Percentiles rank a stretch among this genome's conserved stretches.
Evolutionary conservation across 2,329 filamentous ascomycete species (phyloP).

Genomic region (Lojkania enalia): DNA sequence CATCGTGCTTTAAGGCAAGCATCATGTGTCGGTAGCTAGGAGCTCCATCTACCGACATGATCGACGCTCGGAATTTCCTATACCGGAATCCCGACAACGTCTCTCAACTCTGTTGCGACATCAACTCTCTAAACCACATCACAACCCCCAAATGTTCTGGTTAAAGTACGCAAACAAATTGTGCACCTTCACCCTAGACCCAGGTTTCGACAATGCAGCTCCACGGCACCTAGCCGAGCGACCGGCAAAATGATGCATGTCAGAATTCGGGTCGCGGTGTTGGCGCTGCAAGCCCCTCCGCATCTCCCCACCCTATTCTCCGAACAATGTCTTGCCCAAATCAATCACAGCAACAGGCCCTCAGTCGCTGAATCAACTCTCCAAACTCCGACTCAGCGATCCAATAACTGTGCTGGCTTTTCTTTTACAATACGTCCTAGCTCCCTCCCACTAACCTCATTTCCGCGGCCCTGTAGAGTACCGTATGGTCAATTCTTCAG

Average conservation of each 20-base stretch:
- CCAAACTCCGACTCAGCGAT: neutral
- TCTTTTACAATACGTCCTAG: neutral
- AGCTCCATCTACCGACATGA: neutral
- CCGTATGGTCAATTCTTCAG: conserved; percentile 6
- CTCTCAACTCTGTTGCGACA: neutral
- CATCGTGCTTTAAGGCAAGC: no score
- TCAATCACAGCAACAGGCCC: neutral
- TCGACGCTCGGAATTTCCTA: neutral
- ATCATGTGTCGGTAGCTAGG: neutral
- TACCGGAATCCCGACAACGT: neutral
- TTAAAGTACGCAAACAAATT: neutral
- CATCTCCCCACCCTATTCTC: conserved; percentile 18
- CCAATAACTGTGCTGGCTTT: neutral
- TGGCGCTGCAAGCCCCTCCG: neutral
- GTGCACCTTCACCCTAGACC: neutral
- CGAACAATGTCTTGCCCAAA: conserved; percentile 8
- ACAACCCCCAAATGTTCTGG: neutral
- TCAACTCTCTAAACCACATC: neutral
- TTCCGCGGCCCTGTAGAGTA: neutral
- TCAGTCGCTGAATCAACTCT: neutral
- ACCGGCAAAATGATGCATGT: neutral
- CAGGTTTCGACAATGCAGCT: neutral
- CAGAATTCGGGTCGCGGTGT: neutral
- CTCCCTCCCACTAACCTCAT: neutral
- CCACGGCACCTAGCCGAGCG: neutral